A percentile compares a stretch with the other conserved stretches of the same genome.
These are phyloP conservation scores for Vishniacozyma victoriae DNA, from an alignment of 768 basidiomycete species.

Conservation along the genomic window DNA sequence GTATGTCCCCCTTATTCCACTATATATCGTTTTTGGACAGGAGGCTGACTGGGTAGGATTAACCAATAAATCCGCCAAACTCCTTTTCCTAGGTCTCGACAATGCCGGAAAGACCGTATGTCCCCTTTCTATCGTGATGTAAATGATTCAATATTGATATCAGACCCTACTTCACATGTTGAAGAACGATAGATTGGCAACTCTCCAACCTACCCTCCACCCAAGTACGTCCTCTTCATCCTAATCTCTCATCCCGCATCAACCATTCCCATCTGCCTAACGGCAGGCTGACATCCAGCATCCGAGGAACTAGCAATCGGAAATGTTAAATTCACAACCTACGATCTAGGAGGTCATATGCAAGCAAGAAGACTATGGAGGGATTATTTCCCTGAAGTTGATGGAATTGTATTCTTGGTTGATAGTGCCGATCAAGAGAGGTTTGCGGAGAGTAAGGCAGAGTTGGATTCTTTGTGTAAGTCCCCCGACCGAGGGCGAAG, in stretches of 20 bases:
- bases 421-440: conserved; percentile 96
- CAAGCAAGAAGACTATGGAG: conserved; percentile 99
- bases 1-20: no score
- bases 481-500: no score
- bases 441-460: conserved; percentile 91
- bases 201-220: conserved; percentile 94
- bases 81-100: conserved; percentile 96
- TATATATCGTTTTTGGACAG: no score
- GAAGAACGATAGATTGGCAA: conserved; percentile 97
- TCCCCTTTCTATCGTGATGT: not conserved
- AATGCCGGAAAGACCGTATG: conserved; percentile 98
- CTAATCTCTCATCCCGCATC: not conserved
- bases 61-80: conserved; percentile 95
- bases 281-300: conserved; percentile 55
- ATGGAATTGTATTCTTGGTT: conserved; percentile 96
- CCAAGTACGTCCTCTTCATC: conserved; percentile 64
- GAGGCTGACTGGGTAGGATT: no score
- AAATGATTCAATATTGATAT: not conserved
- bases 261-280: no score
- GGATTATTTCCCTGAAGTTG: conserved; percentile 99
- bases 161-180: conserved; percentile 97
- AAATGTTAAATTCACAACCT: conserved; percentile 97
- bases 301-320: conserved; percentile 98
- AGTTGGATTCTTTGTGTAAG: conserved; percentile 77
- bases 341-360: conserved; percentile 95